Percentiles rank a stretch among this genome's conserved stretches.
These are phyloP conservation scores for Globisporangium orthogonon DNA, from an alignment of 352 stramenopile species.

Conservation along the genomic window DNA sequence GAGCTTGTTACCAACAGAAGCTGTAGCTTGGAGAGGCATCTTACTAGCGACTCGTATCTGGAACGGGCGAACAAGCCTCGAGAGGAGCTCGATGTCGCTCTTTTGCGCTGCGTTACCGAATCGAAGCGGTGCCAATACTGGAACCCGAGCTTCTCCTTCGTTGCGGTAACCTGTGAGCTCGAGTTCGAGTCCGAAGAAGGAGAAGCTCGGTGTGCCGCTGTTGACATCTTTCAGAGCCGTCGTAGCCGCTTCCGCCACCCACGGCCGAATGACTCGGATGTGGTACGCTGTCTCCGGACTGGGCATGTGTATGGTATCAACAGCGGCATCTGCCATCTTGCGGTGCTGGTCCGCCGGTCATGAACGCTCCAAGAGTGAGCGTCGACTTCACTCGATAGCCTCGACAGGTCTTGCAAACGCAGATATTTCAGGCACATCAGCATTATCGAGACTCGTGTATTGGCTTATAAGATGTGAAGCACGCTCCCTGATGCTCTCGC, in stretches of 20 bases:
- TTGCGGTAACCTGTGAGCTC: slow-evolving; percentile 24
- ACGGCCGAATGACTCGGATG: slow-evolving; percentile 27
- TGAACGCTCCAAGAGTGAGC: background rate
- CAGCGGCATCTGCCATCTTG: slow-evolving; percentile 6
- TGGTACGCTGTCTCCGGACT: slow-evolving; percentile 26
- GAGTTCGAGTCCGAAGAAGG: slow-evolving; percentile 41
- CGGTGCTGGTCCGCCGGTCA: background rate
- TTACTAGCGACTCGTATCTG: slow-evolving; percentile 24
- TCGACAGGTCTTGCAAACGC: too few species aligned
- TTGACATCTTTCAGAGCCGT: background rate
- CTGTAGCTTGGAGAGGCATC: slow-evolving; percentile 7
- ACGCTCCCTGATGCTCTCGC: background rate
- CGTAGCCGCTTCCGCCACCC: slow-evolving; percentile 2
- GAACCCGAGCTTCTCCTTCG: background rate
- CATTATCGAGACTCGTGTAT: background rate
- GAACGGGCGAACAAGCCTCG: slow-evolving; percentile 24
- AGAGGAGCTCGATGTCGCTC: background rate
- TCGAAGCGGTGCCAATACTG: background rate
- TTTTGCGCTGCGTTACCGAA: background rate
- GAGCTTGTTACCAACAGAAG: slow-evolving; percentile 13
- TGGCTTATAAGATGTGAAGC: background rate
- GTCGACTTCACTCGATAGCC: too few species aligned
- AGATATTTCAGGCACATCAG: too few species aligned
- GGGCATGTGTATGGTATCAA: background rate
- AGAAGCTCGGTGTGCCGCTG: slow-evolving; percentile 5